Base-by-base conservation (phyloP, 1,139 yeast genomes). In the Arxiozyma bovina region DNA sequence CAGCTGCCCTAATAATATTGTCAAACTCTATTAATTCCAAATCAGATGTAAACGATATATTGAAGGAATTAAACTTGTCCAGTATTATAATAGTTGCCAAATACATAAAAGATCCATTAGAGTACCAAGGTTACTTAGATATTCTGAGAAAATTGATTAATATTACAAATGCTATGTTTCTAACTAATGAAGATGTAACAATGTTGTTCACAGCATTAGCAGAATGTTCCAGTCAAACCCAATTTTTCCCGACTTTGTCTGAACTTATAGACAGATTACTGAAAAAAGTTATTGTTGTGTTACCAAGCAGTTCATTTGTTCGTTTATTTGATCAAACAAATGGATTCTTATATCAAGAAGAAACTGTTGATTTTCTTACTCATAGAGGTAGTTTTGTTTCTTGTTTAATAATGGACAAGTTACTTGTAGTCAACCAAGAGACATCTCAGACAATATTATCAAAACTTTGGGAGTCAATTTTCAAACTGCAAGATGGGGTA, bases 71-170 rank as follows among this genome's bases (percentile, higher is more conserved):
- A 7, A 41, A 58, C 2, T 50, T 61, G 15, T 57, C 54, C 21
- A 50, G 58, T 21, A 23, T 64, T 12, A 56, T 63, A 20, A 18
- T 49, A 1, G 43, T 50, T n/a, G 56, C 58, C 5, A 48, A 48
- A 18, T 52, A 42, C 9, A 54, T 67, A 17, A 60, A 55, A 17
- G 73, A 69, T 51, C 71, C 71, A 8, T 56, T 67, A 51, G 65
- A 66, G 50, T 63, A 56, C 46, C 71, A 68, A 55, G 70, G 72
- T 2, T 63, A 61, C 43, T 51, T 68, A n/a, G 69, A 66, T 53
- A 52, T 67, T 20, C 43, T 63, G 15, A 64, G 57, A 48, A 68
- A 69, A 53, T 51, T 65, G 12, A 30, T 68, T 17, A 66, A 60
- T 43, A 45, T 66, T 8, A 50, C 60, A 5, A 62, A 56, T 48